Evolutionary conservation across 805 yeast species (phyloP), one percentile per base, ranked within the genome.

Genomic region (Wickerhamiella spandovensis): DNA sequence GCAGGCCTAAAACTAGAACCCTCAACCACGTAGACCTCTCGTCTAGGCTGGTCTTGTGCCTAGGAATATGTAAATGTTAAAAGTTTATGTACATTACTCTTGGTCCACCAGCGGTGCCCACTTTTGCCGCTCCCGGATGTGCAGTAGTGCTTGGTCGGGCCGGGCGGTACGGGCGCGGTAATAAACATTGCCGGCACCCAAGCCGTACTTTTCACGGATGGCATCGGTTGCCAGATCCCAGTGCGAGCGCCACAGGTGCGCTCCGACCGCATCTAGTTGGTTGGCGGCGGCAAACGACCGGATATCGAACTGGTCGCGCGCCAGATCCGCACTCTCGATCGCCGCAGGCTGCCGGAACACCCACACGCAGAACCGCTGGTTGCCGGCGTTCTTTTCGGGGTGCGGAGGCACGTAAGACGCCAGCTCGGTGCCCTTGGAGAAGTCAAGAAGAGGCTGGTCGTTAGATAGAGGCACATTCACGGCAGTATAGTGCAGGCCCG

Each of bases 331-430:
- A 46, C 25, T 28, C 22, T 62, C 57, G 23, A 64, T 39, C 25
- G 55, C 57, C 2, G 56, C 61, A 3, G 64, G 53, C 67, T 92
- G 97, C 67, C 88, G 80, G 65, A 87, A 83, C 3, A 88, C 94
- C 96, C 97, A 89, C 43, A 86, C 77, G 48, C 84, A 79, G 50
- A 84, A 80, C 67, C 97, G 78, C 66, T 90, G 95, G 30, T 72
- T 72, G 42, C 85, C 87, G 3, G 82, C 73, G 65, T 92, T 92
- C 70, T 84, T 85, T 63, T 90, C 97, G 10, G 97, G 95, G 24
- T 76, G 76, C 44, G 96, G 84, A 23, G 98, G 95, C 22, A 72
- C 62, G 64, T 87, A 90, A 8, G 77, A 75, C 39, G 74, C 71
- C 55, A 79, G 72, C 50, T 67, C 77, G 44, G 69, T 72, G 42